These are phyloP conservation scores for Aspergillus niger DNA, from an alignment of 2,329 filamentous ascomycete genomes.

Conservation along the genomic window DNA sequence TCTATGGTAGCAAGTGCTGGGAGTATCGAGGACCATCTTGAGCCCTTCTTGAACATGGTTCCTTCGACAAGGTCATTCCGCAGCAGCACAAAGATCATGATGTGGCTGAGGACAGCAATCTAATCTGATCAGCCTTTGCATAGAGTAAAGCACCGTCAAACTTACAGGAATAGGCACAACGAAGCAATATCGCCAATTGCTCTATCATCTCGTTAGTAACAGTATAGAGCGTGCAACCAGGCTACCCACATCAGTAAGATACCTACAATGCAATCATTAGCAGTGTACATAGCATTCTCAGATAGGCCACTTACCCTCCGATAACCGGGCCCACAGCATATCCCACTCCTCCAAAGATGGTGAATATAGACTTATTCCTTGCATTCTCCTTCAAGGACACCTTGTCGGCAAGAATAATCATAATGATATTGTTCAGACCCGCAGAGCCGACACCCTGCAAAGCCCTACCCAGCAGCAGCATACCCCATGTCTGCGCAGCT, in stretches of 20 bases:
- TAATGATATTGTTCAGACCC: slow-evolving; percentile 62
- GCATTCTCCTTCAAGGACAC: slow-evolving; percentile 64
- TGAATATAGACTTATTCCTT: slow-evolving; percentile 64
- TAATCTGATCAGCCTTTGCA: slow-evolving; percentile 30
- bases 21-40: slow-evolving; percentile 40
- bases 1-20: slow-evolving; percentile 59
- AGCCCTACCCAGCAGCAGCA: slow-evolving; percentile 64
- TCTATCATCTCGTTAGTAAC: slow-evolving; percentile 45
- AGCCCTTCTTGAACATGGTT: slow-evolving; percentile 43
- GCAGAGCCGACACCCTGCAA: slow-evolving; percentile 65
- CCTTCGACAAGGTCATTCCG: slow-evolving; percentile 60
- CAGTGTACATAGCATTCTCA: background rate
- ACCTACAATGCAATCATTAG: slow-evolving; percentile 22
- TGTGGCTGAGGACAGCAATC: slow-evolving; percentile 54
- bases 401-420: slow-evolving; percentile 66
- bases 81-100: slow-evolving; percentile 59
- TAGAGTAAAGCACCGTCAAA: slow-evolving; percentile 15
- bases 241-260: slow-evolving; percentile 34
- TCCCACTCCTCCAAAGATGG: slow-evolving; percentile 60
- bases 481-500: slow-evolving; percentile 56
- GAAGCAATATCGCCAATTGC: slow-evolving; percentile 69
- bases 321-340: slow-evolving; percentile 65
- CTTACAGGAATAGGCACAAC: slow-evolving; percentile 62
- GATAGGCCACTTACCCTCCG: slow-evolving; percentile 48
- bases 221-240: background rate